A percentile compares a stretch with the other conserved stretches of the same genome.
These are phyloP conservation scores for Scheffersomyces spartinae DNA, from an alignment of 805 yeast genomes.

Conservation along the genomic window DNA sequence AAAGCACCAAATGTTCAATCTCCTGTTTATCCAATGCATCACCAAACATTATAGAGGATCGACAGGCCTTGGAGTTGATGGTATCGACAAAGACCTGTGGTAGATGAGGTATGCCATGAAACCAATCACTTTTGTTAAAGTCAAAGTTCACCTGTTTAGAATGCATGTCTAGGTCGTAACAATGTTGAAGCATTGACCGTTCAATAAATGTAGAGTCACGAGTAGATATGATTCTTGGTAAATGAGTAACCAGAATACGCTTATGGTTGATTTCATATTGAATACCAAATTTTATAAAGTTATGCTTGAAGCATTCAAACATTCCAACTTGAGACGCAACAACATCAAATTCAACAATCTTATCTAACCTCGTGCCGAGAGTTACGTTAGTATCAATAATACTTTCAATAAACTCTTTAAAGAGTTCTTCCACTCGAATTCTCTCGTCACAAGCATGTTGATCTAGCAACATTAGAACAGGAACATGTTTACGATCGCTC, in stretches of 20 bases:
- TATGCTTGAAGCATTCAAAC: conserved; percentile 13
- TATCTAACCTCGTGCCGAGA: conserved; percentile 4
- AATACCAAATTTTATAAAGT: conserved; percentile 12
- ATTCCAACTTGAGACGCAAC: conserved; percentile 15
- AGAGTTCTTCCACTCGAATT: conserved; percentile 41
- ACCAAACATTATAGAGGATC: conserved; percentile 66
- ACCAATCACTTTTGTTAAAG: conserved; percentile 8
- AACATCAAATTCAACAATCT: conserved; percentile 9
- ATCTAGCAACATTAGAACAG: conserved; percentile 39
- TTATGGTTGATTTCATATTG: too few species aligned
- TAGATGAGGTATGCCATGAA: conserved; percentile 14
- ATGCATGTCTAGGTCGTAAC: conserved; percentile 1
- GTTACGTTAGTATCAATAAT: conserved; percentile 2
- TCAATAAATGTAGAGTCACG: too few species aligned
- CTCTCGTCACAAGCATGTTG: conserved; percentile 87
- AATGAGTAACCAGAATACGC: too few species aligned
- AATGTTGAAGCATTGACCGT: neutral
- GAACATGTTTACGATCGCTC: conserved; percentile 1
- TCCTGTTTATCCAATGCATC: conserved; percentile 30
- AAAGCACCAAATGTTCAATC: conserved; percentile 31
- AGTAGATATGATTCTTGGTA: too few species aligned
- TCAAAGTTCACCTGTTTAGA: too few species aligned
- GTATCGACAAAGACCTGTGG: conserved; percentile 42
- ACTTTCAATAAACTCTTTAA: conserved; percentile 22
- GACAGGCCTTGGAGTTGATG: conserved; percentile 53